Conservation (phyloP, 1,139 yeast genomes). For the Sugiyamaella grinbergsii region DNA sequence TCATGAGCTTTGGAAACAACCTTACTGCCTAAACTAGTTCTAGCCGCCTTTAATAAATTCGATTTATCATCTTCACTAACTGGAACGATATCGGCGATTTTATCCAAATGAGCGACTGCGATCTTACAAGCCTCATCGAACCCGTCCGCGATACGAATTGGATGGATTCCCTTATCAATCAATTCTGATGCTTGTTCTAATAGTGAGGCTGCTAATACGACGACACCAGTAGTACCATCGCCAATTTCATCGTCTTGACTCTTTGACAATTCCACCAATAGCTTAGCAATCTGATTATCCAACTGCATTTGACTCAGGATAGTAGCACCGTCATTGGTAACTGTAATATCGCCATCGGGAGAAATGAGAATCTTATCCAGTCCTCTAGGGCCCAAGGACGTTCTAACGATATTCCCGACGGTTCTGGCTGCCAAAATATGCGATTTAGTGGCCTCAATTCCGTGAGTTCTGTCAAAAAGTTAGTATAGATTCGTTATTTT, state of each 20-base stretch:
- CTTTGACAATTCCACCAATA: slow-evolving; percentile 88
- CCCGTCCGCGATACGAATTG: slow-evolving; percentile 95
- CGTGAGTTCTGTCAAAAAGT: slow-evolving; percentile 63
- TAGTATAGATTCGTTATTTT: neutral
- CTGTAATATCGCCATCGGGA: slow-evolving; percentile 97
- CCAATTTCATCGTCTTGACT: slow-evolving; percentile 99
- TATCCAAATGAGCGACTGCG: slow-evolving; percentile 76
- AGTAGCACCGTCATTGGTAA: slow-evolving; percentile 98
- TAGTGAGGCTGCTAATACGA: slow-evolving; percentile 91
- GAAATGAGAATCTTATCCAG: slow-evolving; percentile 88
- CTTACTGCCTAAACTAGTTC: slow-evolving; percentile 92
- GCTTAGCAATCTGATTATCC: slow-evolving; percentile 93
- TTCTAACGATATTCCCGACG: slow-evolving; percentile 87
- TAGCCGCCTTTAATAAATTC: slow-evolving; percentile 82
- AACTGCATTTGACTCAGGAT: slow-evolving; percentile 94
- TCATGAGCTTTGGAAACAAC: slow-evolving; percentile 93
- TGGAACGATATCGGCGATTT: slow-evolving; percentile 64
- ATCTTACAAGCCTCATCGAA: slow-evolving; percentile 95
- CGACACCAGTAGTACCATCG: slow-evolving; percentile 99
- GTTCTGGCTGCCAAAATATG: slow-evolving; percentile 96
- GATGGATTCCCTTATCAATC: slow-evolving; percentile 96
- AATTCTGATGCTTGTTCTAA: slow-evolving; percentile 93
- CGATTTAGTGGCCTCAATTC: slow-evolving; percentile 88
- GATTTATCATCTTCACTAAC: slow-evolving; percentile 41
- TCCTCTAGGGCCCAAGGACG: slow-evolving; percentile 98